Conservation (phyloP, 305 asterid species). For the Solanum chacoense region DNA sequence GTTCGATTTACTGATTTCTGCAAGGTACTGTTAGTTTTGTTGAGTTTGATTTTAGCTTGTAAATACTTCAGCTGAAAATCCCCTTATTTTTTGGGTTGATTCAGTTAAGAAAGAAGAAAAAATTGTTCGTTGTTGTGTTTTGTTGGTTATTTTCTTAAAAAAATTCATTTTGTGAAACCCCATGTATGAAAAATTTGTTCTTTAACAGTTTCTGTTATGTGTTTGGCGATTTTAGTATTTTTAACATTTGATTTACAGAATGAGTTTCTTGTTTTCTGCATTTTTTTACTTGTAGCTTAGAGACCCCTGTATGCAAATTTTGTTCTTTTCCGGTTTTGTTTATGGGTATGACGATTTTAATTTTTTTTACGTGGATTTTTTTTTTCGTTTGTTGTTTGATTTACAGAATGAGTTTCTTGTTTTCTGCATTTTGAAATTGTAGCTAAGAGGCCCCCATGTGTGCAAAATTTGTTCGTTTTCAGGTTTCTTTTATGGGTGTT, state of each 20-base stretch:
- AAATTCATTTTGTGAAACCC: background rate
- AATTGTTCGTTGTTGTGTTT: background rate
- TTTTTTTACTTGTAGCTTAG: background rate
- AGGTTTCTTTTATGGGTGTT: background rate
- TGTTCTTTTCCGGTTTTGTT: background rate
- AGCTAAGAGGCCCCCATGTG: background rate
- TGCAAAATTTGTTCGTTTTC: background rate
- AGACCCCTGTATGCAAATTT: background rate
- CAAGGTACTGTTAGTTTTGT: constrained; percentile 36
- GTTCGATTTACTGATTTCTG: constrained; percentile 58
- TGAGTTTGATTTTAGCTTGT: background rate
- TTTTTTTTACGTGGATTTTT: background rate
- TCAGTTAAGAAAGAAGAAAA: background rate
- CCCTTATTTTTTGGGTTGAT: background rate
- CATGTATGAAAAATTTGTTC: background rate
- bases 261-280: background rate
- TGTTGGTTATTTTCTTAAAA: background rate
- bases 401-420: constrained; percentile 39
- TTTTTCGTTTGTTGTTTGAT: background rate
- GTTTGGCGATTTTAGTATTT: background rate
- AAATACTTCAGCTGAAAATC: background rate
- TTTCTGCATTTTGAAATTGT: background rate
- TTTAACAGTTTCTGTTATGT: background rate
- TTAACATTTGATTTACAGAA: background rate
- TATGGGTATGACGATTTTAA: background rate